Evolutionary conservation across 495 filamentous ascomycete species (phyloP).

Genomic region (Diplogelasinospora grovesii): DNA sequence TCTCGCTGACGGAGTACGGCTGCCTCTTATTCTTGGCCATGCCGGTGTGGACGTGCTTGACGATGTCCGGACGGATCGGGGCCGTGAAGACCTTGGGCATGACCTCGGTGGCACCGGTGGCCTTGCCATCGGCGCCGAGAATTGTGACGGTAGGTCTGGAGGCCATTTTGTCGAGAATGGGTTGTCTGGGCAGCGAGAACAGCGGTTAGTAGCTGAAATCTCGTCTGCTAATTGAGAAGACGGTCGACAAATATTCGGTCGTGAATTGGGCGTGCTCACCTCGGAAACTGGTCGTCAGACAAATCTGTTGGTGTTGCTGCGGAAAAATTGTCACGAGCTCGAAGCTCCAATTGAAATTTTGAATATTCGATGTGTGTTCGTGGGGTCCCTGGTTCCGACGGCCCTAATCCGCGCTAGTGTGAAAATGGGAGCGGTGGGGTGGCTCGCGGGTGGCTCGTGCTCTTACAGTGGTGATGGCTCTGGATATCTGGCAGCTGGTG

Average conservation of each 20-base stretch:
- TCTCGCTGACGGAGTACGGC: conserved; percentile 99
- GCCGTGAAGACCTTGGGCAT: conserved; percentile 91
- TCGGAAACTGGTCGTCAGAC: conserved; percentile 20
- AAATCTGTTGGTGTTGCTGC: conserved; percentile 21
- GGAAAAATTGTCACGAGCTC: conserved; percentile 21
- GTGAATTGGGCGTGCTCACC: no score
- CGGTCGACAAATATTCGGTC: no score
- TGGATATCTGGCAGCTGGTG: no score
- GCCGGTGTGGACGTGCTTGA: conserved; percentile 97
- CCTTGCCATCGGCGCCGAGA: conserved; percentile 82
- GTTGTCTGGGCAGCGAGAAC: conserved; percentile 12
- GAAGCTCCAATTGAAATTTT: conserved; percentile 31
- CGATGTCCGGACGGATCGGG: conserved; percentile 97
- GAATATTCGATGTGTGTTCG: conserved; percentile 27
- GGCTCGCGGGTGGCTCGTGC: not conserved
- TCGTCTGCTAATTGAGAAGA: no score
- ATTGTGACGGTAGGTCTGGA: conserved; percentile 93
- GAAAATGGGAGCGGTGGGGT: not conserved
- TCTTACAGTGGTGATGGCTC: not conserved
- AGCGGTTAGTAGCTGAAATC: conserved; percentile 3
- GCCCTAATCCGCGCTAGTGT: conserved; percentile 27
- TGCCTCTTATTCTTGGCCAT: conserved; percentile 99
- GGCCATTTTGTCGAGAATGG: conserved; percentile 61
- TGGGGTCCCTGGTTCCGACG: conserved; percentile 18
- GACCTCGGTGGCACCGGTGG: conserved; percentile 78